Percentiles rank a stretch among this genome's conserved stretches.
Evolutionary conservation across 1,284 basidiomycete species (phyloP).

Genomic region (Kalmanozyma brasiliensis): DNA sequence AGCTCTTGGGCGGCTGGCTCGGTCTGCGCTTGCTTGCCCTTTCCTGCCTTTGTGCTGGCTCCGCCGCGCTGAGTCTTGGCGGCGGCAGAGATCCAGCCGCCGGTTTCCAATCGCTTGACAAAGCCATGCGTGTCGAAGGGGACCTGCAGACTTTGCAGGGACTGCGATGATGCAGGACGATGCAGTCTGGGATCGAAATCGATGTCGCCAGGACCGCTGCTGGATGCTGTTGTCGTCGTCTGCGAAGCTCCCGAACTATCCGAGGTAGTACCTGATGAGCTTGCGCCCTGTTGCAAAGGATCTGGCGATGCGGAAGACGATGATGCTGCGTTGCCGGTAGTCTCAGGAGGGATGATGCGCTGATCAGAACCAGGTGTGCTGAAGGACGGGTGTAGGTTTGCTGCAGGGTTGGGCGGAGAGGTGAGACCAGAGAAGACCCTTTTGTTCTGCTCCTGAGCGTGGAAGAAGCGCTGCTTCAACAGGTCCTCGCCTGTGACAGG

Average conservation of each 20-base stretch:
- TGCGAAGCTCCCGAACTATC: slow-evolving; percentile 14
- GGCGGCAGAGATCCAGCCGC: slow-evolving; percentile 50
- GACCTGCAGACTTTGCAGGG: slow-evolving; percentile 45
- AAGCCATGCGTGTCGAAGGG: slow-evolving; percentile 64
- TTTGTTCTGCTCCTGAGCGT: slow-evolving; percentile 57
- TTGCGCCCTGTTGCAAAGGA: slow-evolving; percentile 7
- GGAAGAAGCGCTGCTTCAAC: slow-evolving; percentile 58
- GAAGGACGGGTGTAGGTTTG: slow-evolving; percentile 42
- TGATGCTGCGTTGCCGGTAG: slow-evolving; percentile 3
- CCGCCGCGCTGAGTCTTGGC: slow-evolving; percentile 16
- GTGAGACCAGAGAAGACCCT: slow-evolving; percentile 35
- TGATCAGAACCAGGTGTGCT: slow-evolving; percentile 24
- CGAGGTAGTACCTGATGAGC: slow-evolving; percentile 11
- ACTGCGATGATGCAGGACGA: slow-evolving; percentile 29
- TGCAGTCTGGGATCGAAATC: slow-evolving; percentile 25
- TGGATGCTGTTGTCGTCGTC: background rate
- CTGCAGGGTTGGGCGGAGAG: slow-evolving; percentile 23
- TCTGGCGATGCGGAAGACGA: slow-evolving; percentile 12
- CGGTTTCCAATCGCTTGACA: slow-evolving; percentile 56
- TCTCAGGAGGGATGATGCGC: slow-evolving; percentile 13
- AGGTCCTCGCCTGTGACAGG: slow-evolving; percentile 48
- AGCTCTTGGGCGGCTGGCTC: slow-evolving; percentile 17
- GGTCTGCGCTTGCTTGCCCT: slow-evolving; percentile 22
- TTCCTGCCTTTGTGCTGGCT: slow-evolving; percentile 12
- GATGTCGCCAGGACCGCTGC: slow-evolving; percentile 12